Conservation (phyloP, 164 flowering plant species). For the Buxus sempervirens region DNA sequence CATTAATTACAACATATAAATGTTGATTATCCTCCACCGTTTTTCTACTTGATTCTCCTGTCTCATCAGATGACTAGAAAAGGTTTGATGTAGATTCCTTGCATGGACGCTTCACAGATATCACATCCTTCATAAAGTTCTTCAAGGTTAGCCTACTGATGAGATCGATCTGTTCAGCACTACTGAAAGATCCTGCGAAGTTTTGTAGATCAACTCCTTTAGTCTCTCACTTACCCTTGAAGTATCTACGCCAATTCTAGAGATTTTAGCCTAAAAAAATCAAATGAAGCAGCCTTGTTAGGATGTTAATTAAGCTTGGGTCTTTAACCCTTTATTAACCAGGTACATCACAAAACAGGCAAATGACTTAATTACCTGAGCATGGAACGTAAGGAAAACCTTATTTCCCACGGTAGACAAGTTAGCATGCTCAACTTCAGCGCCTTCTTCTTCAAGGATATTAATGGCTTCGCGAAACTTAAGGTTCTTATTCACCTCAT, state of each 20-base stretch:
- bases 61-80: too few species aligned
- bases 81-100: too few species aligned
- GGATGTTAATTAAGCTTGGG: too few species aligned
- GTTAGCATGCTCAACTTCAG: slow-evolving; percentile 42
- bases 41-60: too few species aligned
- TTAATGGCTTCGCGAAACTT: slow-evolving; percentile 37
- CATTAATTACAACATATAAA: too few species aligned
- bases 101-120: too few species aligned
- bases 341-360: not conserved
- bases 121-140: too few species aligned
- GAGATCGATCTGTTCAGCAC: too few species aligned
- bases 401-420: slow-evolving; percentile 30
- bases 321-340: not conserved
- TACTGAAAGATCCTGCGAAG: too few species aligned
- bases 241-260: slow-evolving; percentile 54
- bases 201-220: slow-evolving; percentile 37
- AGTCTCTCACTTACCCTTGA: slow-evolving; percentile 40
- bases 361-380: slow-evolving; percentile 16
- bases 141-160: too few species aligned
- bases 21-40: too few species aligned
- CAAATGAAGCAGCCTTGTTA: not conserved
- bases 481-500: slow-evolving; percentile 36
- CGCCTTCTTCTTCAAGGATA: slow-evolving; percentile 49
- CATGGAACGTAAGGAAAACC: slow-evolving; percentile 41
- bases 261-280: slow-evolving; percentile 32